These are phyloP conservation scores for Diplodia scrobiculata DNA, from an alignment of 2,329 filamentous ascomycete genomes.

Conservation along the genomic window DNA sequence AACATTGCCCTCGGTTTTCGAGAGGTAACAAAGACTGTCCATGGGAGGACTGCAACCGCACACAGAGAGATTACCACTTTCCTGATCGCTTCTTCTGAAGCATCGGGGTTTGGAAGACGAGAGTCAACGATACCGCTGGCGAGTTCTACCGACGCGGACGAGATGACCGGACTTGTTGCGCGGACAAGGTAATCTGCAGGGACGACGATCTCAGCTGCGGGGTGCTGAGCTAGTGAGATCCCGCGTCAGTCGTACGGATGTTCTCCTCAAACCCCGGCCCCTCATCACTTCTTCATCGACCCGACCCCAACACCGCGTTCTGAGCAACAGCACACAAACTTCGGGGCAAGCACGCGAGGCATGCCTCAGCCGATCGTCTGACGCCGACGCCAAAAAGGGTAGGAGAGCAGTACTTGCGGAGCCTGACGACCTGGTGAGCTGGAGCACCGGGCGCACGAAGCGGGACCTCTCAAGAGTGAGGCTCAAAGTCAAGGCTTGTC, in stretches of 20 bases:
- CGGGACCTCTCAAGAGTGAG: conserved; percentile 47
- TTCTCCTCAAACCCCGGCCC: conserved; percentile 13
- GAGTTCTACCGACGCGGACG: conserved; percentile 36
- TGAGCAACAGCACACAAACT: not conserved
- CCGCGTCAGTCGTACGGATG: conserved; percentile 10
- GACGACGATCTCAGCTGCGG: conserved; percentile 22
- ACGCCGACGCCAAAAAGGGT: conserved; percentile 30
- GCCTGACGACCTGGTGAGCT: conserved; percentile 23
- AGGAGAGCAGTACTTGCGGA: conserved; percentile 23
- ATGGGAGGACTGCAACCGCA: conserved; percentile 78
- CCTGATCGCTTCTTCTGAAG: conserved; percentile 25
- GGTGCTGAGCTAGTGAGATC: conserved; percentile 1
- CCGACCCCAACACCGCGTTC: conserved; percentile 4
- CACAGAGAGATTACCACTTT: conserved; percentile 65
- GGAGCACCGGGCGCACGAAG: conserved; percentile 32
- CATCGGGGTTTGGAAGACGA: conserved; percentile 31
- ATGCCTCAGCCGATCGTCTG: conserved; percentile 25
- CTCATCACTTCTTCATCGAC: not conserved
- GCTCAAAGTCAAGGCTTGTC: conserved; percentile 48
- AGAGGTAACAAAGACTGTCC: conserved; percentile 96
- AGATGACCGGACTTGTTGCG: conserved; percentile 33
- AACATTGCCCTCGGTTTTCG: conserved; percentile 58
- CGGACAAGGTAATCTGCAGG: not conserved
- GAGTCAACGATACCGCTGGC: conserved; percentile 31
- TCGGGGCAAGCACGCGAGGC: conserved; percentile 18